phyloP scores from a whole-genome alignment of 805 yeast genomes.

The Pichia thaimueangensis region DNA sequence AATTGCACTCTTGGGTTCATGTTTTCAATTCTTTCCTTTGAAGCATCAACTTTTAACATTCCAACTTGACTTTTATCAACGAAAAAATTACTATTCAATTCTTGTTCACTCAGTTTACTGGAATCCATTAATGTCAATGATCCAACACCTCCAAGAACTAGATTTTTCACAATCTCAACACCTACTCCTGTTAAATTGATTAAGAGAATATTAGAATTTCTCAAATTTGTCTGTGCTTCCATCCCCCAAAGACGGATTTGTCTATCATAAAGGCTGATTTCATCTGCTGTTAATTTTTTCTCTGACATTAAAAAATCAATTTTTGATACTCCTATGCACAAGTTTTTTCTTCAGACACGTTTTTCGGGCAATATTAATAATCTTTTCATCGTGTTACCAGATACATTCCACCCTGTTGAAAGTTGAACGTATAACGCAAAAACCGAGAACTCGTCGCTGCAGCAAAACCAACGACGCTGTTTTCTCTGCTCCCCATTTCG shows the following conservation, averaged over 20 bases:
- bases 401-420: no score
- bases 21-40: slow-evolving; percentile 52
- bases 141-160: slow-evolving; percentile 86
- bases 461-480: no score
- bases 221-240: slow-evolving; percentile 76
- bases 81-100: slow-evolving; percentile 72
- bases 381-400: no score
- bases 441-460: no score
- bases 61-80: slow-evolving; percentile 54
- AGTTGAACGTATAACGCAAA: no score
- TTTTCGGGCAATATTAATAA: no score
- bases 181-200: slow-evolving; percentile 74
- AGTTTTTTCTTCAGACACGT: no score
- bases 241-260: slow-evolving; percentile 96
- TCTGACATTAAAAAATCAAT: slow-evolving; percentile 2
- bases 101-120: slow-evolving; percentile 46
- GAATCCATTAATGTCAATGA: slow-evolving; percentile 63
- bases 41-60: slow-evolving; percentile 44
- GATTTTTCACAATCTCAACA: slow-evolving; percentile 74
- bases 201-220: slow-evolving; percentile 64
- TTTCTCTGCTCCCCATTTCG: no score
- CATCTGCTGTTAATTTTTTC: slow-evolving; percentile 40
- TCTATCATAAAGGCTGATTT: slow-evolving; percentile 86
- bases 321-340: no score
- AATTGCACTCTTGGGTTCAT: slow-evolving; percentile 76